phyloP scores from a whole-genome alignment of 192 early-diverging fungal species.

The Umbelopsis vinacea region DNA sequence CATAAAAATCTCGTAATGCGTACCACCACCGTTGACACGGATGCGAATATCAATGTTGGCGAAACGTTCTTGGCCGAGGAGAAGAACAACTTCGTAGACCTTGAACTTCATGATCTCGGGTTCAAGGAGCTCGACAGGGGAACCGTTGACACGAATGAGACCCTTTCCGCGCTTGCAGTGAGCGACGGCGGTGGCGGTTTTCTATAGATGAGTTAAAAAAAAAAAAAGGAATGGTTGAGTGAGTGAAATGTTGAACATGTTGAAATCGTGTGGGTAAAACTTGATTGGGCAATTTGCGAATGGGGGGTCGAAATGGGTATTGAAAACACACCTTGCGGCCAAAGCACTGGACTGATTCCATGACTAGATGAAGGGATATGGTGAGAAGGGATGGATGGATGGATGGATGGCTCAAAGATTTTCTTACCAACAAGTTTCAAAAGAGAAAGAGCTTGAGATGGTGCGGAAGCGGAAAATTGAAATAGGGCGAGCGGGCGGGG shows the following conservation, averaged over 20 bases:
- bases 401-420: not conserved
- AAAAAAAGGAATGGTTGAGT: not conserved
- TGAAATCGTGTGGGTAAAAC: too few relatives aligned
- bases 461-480: constrained; percentile 11
- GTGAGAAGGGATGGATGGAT: constrained; percentile 16
- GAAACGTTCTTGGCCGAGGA: constrained; percentile 96
- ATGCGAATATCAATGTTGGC: constrained; percentile 96
- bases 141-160: constrained; percentile 97
- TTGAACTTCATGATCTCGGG: constrained; percentile 97
- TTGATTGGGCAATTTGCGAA: constrained; percentile 96
- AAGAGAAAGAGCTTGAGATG: constrained; percentile 1
- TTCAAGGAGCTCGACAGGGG: constrained; percentile 93
- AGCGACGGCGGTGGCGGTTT: constrained; percentile 99
- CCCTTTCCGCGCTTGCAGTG: constrained; percentile 98
- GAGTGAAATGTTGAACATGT: not conserved
- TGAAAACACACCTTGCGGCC: constrained; percentile 70
- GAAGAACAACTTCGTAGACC: constrained; percentile 97
- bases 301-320: constrained; percentile 57
- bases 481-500: not conserved
- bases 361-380: constrained; percentile 25
- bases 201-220: constrained; percentile 53
- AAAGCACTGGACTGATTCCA: constrained; percentile 78
- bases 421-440: constrained; percentile 24
- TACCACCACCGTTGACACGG: constrained; percentile 92
- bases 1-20: not conserved